phyloP scores from a whole-genome alignment of 176 grass and related monocot genomes.

The Oryza australiensis region DNA sequence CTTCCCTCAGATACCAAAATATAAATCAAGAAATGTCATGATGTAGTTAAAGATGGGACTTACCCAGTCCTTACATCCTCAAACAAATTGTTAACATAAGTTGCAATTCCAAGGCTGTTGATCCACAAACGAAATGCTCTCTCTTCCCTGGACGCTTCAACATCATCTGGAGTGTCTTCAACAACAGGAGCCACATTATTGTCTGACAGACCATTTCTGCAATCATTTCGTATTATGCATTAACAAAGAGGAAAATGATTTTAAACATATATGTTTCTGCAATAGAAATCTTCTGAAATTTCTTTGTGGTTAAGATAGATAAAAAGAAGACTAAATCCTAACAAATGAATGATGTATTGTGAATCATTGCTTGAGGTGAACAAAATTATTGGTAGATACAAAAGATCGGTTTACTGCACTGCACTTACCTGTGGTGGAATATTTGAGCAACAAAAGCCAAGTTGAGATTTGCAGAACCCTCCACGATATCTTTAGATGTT shows the following conservation, averaged over 20 bases:
- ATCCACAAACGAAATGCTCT: slow-evolving; percentile 97
- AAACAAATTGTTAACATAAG: slow-evolving; percentile 95
- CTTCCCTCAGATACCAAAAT: neutral
- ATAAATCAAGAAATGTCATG: neutral
- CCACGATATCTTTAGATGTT: slow-evolving; percentile 85
- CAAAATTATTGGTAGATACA: neutral
- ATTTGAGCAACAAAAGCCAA: slow-evolving; percentile 99
- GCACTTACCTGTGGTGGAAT: slow-evolving; percentile 81
- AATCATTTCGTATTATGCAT: slow-evolving; percentile 27
- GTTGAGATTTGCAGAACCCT: slow-evolving; percentile 97
- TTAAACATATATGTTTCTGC: slow-evolving; percentile 8
- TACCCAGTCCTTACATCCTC: slow-evolving; percentile 98
- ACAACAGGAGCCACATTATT: slow-evolving; percentile 49
- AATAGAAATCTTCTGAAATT: neutral
- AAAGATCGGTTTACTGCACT: slow-evolving; percentile 13
- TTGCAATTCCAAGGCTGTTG: slow-evolving; percentile 90
- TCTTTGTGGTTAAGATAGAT: neutral
- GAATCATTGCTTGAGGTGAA: neutral
- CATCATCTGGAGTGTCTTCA: slow-evolving; percentile 75
- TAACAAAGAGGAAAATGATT: neutral
- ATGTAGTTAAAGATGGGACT: neutral
- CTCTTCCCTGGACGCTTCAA: slow-evolving; percentile 79
- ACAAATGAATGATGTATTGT: neutral
- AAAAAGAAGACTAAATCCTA: neutral
- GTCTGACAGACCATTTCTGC: slow-evolving; percentile 85